Conservation (phyloP, 108 stramenopile genomes). For the Seminavis robusta region DNA sequence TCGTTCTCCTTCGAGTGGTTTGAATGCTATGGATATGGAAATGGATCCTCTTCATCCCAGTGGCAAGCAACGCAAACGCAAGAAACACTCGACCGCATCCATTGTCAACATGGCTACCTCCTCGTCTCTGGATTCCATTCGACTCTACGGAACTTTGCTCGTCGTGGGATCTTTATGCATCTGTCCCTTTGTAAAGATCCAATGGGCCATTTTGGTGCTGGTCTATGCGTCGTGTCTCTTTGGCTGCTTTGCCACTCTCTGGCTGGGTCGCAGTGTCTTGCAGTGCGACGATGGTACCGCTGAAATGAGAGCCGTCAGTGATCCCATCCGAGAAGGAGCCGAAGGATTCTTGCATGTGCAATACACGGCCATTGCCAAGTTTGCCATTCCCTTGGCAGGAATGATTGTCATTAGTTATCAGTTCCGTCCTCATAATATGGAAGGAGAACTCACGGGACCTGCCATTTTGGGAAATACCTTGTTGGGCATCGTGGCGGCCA, state of each 20-base stretch:
- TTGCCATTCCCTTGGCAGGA: constrained; percentile 49
- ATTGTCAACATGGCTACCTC: no score
- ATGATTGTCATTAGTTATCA: constrained; percentile 58
- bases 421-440: constrained; percentile 31
- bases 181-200: constrained; percentile 1
- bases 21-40: no score
- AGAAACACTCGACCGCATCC: no score
- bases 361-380: constrained; percentile 63
- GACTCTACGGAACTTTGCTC: background rate
- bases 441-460: no score
- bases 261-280: constrained; percentile 11
- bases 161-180: constrained; percentile 4
- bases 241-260: constrained; percentile 20
- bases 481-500: constrained; percentile 48
- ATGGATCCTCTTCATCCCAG: no score
- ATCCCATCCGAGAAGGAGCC: constrained; percentile 64
- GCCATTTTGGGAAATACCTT: constrained; percentile 26
- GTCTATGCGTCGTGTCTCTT: constrained; percentile 15
- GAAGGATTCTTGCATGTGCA: constrained; percentile 69
- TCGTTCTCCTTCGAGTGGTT: no score
- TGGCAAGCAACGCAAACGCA: no score
- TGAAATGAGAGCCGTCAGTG: constrained; percentile 68
- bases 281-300: constrained; percentile 44
- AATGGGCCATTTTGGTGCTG: constrained; percentile 9
- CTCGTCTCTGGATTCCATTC: constrained; percentile 1